Percentiles rank a stretch among this genome's conserved stretches.
Conservation (phyloP, 2,329 filamentous ascomycete genomes). For the Pseudopithomyces chartarum region DNA sequence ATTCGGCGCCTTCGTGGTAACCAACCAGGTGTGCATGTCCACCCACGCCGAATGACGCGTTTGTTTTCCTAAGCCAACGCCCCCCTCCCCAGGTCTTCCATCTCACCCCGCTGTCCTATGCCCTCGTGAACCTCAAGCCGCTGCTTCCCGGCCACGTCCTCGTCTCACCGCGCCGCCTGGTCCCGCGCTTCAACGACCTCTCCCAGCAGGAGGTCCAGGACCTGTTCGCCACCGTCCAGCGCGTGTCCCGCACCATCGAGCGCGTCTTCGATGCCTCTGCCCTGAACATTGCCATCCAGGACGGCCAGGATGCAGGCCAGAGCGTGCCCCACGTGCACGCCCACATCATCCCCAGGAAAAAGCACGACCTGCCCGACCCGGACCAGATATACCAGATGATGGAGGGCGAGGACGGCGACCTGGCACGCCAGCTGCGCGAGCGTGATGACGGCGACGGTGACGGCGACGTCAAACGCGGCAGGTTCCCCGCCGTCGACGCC, state of each 20-base stretch:
- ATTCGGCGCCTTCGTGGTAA: constrained; percentile 52
- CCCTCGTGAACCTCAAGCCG: constrained; percentile 93
- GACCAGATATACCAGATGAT: constrained; percentile 84
- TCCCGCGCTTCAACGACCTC: constrained; percentile 77
- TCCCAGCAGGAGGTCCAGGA: constrained; percentile 75
- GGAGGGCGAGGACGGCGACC: constrained; percentile 82
- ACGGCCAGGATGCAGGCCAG: constrained; percentile 87
- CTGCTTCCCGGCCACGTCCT: constrained; percentile 92
- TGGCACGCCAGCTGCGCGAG: constrained; percentile 67
- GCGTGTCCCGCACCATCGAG: constrained; percentile 76
- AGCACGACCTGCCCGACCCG: constrained; percentile 62
- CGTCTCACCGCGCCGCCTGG: constrained; percentile 73
- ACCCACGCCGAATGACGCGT: constrained; percentile 12
- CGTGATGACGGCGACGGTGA: constrained; percentile 49
- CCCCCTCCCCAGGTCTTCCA: constrained; percentile 75
- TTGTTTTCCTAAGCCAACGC: not conserved
- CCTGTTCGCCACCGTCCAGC: constrained; percentile 85
- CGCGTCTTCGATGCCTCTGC: constrained; percentile 68
- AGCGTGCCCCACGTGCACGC: constrained; percentile 93
- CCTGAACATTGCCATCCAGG: constrained; percentile 94
- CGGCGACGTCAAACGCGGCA: constrained; percentile 49
- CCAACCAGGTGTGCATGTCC: constrained; percentile 45
- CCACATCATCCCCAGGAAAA: constrained; percentile 80
- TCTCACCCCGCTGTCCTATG: constrained; percentile 77
- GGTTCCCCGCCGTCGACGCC: constrained; percentile 74